A percentile compares a stretch with the other conserved stretches of the same genome.
phyloP scores from a whole-genome alignment of 768 basidiomycete genomes.

The Coprinopsis marcescibilis region DNA sequence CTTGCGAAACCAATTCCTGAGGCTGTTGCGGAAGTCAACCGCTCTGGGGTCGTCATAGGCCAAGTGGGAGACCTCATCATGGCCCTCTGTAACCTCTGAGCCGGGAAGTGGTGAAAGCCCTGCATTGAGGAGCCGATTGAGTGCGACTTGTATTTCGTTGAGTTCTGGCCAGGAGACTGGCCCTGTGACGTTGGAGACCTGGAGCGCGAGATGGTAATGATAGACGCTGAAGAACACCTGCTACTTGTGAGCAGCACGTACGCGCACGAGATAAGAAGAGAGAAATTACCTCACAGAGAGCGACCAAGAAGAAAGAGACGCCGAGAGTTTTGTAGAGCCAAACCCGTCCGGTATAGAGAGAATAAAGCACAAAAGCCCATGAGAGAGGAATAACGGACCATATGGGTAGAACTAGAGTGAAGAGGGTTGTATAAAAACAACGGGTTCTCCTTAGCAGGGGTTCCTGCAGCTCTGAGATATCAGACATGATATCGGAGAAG shows the following conservation, averaged over 20 bases:
- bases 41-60: conserved; percentile 63
- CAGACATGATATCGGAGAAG: conserved; percentile 1
- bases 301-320: conserved; percentile 37
- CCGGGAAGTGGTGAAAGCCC: conserved; percentile 53
- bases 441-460: conserved; percentile 31
- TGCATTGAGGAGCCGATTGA: conserved; percentile 56
- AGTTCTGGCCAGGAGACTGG: conserved; percentile 40
- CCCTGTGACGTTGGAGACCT: conserved; percentile 42
- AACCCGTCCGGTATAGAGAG: conserved; percentile 37
- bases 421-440: conserved; percentile 56
- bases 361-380: conserved; percentile 57
- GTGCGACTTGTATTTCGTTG: conserved; percentile 52
- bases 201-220: conserved; percentile 44
- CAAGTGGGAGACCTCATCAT: conserved; percentile 55
- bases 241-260: neutral
- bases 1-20: conserved; percentile 75
- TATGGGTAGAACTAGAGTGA: conserved; percentile 53
- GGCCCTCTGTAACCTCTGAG: conserved; percentile 54
- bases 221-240: conserved; percentile 71
- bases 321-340: conserved; percentile 36
- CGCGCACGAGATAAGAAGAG: conserved; percentile 1
- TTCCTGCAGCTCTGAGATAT: conserved; percentile 33
- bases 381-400: conserved; percentile 59
- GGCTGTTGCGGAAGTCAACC: conserved; percentile 61
- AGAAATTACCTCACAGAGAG: conserved; percentile 52